A percentile compares a stretch with the other conserved stretches of the same genome.
Evolutionary conservation across 257 asterid species (phyloP).

Genomic region (Petunia axillaris): DNA sequence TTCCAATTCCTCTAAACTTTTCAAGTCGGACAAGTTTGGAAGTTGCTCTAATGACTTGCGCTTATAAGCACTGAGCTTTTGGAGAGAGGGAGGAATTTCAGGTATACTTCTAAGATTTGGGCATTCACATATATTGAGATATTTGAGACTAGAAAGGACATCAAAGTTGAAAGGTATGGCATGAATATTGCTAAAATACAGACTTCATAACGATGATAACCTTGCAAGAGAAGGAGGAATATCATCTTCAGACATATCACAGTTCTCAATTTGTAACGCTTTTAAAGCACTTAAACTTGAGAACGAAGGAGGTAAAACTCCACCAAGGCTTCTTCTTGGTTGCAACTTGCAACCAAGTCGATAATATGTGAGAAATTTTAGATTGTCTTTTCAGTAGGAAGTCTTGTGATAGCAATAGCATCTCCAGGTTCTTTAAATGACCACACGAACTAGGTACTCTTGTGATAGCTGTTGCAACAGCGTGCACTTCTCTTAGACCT

Average conservation of each 20-base stretch:
- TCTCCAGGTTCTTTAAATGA: not conserved
- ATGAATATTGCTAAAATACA: not conserved
- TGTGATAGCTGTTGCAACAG: not conserved
- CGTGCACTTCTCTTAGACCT: not conserved
- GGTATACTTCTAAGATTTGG: not conserved
- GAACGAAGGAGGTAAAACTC: not conserved
- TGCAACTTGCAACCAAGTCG: not conserved
- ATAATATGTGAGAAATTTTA: not conserved
- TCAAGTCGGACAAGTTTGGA: not conserved
- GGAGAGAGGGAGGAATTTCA: not conserved
- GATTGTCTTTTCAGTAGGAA: not conserved
- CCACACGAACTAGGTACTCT: not conserved
- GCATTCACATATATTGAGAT: not conserved
- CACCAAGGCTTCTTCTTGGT: not conserved
- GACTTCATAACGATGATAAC: not conserved
- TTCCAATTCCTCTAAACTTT: not conserved
- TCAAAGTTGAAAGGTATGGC: not conserved
- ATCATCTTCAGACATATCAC: not conserved
- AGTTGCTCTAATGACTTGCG: not conserved
- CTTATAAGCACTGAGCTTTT: not conserved
- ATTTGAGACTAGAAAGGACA: not conserved
- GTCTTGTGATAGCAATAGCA: not conserved
- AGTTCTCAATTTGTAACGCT: not conserved
- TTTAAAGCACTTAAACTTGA: constrained; percentile 4
- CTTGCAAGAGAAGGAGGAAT: not conserved